A percentile compares a stretch with the other conserved stretches of the same genome.
These are phyloP conservation scores for Apophysomyces trapeziformis DNA, from an alignment of 371 early-diverging fungal genomes.

Conservation along the genomic window DNA sequence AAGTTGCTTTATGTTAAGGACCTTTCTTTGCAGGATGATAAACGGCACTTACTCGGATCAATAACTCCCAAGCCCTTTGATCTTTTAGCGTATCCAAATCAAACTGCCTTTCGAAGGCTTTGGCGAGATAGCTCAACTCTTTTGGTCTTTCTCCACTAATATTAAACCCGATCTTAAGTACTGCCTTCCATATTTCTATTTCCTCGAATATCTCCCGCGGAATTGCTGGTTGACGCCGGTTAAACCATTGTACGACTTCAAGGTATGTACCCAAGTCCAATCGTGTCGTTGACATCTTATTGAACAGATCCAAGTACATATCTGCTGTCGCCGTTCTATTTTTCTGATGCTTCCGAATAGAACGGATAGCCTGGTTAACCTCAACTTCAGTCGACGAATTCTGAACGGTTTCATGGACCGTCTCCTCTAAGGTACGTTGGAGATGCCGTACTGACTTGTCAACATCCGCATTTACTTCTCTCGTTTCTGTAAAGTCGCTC, in stretches of 20 bases:
- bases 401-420: background rate
- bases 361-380: background rate
- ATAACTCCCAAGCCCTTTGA: constrained; percentile 30
- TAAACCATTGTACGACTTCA: background rate
- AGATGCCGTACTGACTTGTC: background rate
- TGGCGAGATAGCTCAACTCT: constrained; percentile 33
- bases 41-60: constrained; percentile 36
- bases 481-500: background rate
- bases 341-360: background rate
- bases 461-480: background rate
- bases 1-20: background rate
- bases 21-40: background rate
- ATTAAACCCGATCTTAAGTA: constrained; percentile 34
- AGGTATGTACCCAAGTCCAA: background rate
- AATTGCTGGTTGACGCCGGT: constrained; percentile 9
- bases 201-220: constrained; percentile 23
- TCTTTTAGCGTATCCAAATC: constrained; percentile 25
- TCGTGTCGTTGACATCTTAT: constrained; percentile 3
- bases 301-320: background rate
- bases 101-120: constrained; percentile 25
- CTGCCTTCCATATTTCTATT: constrained; percentile 34
- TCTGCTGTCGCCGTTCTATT: background rate
- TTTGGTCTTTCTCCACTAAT: constrained; percentile 22
- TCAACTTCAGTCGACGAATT: background rate
- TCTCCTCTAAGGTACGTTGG: background rate